Evolutionary conservation across 2,329 filamentous ascomycete species (phyloP).

Genomic region (Penicillium brevicompactum): DNA sequence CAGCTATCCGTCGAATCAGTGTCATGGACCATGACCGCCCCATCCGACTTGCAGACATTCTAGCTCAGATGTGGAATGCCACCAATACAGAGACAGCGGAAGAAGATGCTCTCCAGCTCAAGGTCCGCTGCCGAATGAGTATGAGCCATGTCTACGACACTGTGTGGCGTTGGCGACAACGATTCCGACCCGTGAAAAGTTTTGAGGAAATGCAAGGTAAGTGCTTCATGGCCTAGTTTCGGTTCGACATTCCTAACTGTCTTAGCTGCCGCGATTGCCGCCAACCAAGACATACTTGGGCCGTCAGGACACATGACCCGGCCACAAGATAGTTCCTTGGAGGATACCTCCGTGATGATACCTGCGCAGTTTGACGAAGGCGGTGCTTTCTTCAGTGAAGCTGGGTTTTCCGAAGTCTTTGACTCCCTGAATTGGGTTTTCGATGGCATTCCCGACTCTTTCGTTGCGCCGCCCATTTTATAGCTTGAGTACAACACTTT

Average conservation of each 20-base stretch:
- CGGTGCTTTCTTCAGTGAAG: slow-evolving; percentile 40
- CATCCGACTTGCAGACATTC: slow-evolving; percentile 63
- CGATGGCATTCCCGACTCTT: slow-evolving; percentile 74
- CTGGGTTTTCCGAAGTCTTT: slow-evolving; percentile 72
- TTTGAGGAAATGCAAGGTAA: slow-evolving; percentile 66
- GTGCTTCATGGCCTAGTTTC: slow-evolving; percentile 26
- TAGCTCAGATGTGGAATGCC: slow-evolving; percentile 66
- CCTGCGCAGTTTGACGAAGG: slow-evolving; percentile 39
- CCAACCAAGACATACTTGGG: slow-evolving; percentile 41
- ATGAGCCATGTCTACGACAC: slow-evolving; percentile 68
- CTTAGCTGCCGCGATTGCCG: slow-evolving; percentile 24
- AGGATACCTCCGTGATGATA: slow-evolving; percentile 35
- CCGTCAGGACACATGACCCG: slow-evolving; percentile 28
- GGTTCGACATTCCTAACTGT: slow-evolving; percentile 20
- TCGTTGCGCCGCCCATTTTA: slow-evolving; percentile 39
- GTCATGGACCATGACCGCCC: slow-evolving; percentile 65
- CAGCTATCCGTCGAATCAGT: slow-evolving; percentile 60
- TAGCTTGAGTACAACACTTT: slow-evolving; percentile 13
- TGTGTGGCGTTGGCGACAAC: slow-evolving; percentile 66
- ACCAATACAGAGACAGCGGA: slow-evolving; percentile 35
- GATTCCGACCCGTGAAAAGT: slow-evolving; percentile 66
- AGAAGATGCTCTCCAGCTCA: slow-evolving; percentile 56
- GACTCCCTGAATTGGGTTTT: slow-evolving; percentile 92
- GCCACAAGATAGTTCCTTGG: slow-evolving; percentile 34
- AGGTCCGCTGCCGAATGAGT: slow-evolving; percentile 65